Conservation (phyloP, 2,329 filamentous ascomycete genomes). For the Leptodontidium sp. region DNA sequence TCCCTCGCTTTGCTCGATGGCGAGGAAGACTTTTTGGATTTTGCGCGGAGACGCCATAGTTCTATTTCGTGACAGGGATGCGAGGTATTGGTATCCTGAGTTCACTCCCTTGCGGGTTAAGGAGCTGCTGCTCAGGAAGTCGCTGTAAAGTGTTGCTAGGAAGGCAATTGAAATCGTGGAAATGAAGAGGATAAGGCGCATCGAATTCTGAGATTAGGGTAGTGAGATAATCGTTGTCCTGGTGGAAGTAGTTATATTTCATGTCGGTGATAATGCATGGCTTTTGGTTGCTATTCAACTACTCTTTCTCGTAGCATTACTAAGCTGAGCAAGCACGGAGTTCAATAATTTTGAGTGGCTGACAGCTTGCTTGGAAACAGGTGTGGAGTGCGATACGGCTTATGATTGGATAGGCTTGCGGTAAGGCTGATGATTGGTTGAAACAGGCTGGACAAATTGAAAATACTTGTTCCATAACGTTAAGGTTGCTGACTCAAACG, state of each 20-base stretch:
- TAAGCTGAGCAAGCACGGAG: slow-evolving; percentile 14
- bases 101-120: no score
- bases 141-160: no score
- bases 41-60: neutral
- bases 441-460: neutral
- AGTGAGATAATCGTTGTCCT: no score
- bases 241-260: no score
- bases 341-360: neutral
- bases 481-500: neutral
- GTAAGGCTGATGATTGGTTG: neutral
- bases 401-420: neutral
- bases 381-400: neutral
- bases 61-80: neutral
- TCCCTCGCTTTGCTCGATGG: slow-evolving; percentile 86
- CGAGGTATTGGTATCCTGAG: no score
- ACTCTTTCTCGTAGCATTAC: neutral
- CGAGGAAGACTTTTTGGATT: slow-evolving; percentile 84
- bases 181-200: no score
- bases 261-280: no score
- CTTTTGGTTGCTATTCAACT: no score
- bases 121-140: no score
- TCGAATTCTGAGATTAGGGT: no score
- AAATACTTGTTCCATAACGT: neutral
- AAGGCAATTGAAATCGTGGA: no score
- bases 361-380: neutral